Base-by-base conservation (phyloP, 2,329 filamentous ascomycete species). In the Paracorniculantispora psalliotae region DNA sequence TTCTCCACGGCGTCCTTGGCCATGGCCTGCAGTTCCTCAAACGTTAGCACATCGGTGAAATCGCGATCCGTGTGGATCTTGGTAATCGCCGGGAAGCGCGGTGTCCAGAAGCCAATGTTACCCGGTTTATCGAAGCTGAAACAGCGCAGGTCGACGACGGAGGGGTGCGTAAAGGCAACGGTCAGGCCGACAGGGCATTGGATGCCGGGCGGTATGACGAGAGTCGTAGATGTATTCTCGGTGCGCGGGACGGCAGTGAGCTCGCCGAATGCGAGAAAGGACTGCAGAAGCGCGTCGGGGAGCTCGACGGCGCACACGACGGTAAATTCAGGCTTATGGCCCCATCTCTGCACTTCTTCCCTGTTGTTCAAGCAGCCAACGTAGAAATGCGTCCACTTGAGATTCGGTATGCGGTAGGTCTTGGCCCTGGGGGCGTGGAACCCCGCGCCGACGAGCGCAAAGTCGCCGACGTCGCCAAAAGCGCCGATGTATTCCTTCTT, bases 401-500 rank as follows among this genome's bases (percentile, higher is more conserved):
- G 67, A 19, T 79, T 77, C 6, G 77, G 75, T 2, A 87, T 71
- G 4, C 75, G 72, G 50, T 84, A 81, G 8, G 79, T 75, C 48
- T 77, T 79, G 8, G 87, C 88, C 62, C 85, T 82, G 52, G 79
- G 75, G 3, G 87, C 75, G 63, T 91, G 83, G 65, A 88, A 92
- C 19, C 84, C 84, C 6, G 85, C 92, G 0, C 90, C 92, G 3
- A 96, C 76, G 1, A 93, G 80, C 2, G 89, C 87, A 68, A 96
- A 90, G 69, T 96, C 92, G 10, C 89, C 89, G 30, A 91, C 84
- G 61, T 96, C 92, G 1, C 91, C 91, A 68, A 93, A 84, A 2
- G 85, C 85, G 26, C 81, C 79, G 39, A 96, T 74, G 66, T 96
- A 96, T 67, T 94, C 90, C 67, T 91, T 91, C 72, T 96, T 96